Percentiles rank a stretch among this genome's conserved stretches.
Evolutionary conservation across 345 rosid species (phyloP).

Genomic region (Adansonia digitata): DNA sequence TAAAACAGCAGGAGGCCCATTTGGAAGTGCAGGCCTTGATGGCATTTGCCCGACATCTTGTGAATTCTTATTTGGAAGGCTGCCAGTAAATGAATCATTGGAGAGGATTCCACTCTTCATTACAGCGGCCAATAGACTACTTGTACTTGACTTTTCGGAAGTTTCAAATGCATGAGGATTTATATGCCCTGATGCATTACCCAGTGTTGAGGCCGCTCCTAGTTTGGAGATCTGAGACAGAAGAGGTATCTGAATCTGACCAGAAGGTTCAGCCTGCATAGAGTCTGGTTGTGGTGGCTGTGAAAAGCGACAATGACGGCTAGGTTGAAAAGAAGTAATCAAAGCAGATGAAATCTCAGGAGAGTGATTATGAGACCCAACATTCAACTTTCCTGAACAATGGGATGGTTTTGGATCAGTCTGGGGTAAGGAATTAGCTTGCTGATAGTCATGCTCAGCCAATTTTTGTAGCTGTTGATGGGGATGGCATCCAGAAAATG

Average conservation of each 20-base stretch:
- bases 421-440: slow-evolving; percentile 35
- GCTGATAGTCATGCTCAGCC: slow-evolving; percentile 32
- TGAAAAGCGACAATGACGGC: slow-evolving; percentile 19
- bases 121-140: slow-evolving; percentile 69
- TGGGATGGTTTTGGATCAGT: slow-evolving; percentile 48
- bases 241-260: slow-evolving; percentile 32
- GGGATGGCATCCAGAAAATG: slow-evolving; percentile 20
- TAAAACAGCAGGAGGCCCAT: slow-evolving; percentile 27
- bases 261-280: slow-evolving; percentile 33
- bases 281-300: slow-evolving; percentile 25
- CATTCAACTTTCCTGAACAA: slow-evolving; percentile 37
- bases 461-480: slow-evolving; percentile 28
- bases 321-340: slow-evolving; percentile 24
- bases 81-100: slow-evolving; percentile 27
- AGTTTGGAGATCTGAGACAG: slow-evolving; percentile 30
- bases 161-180: slow-evolving; percentile 33
- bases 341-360: slow-evolving; percentile 26
- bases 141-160: slow-evolving; percentile 44
- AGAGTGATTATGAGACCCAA: slow-evolving; percentile 24
- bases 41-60: slow-evolving; percentile 29
- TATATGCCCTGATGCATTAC: slow-evolving; percentile 31
- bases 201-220: slow-evolving; percentile 28
- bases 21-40: slow-evolving; percentile 35
- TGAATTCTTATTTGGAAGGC: slow-evolving; percentile 24
- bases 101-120: slow-evolving; percentile 70